These are phyloP conservation scores for Byssoonygena ceratinophila DNA, from an alignment of 2,329 filamentous ascomycete species.

Conservation along the genomic window DNA sequence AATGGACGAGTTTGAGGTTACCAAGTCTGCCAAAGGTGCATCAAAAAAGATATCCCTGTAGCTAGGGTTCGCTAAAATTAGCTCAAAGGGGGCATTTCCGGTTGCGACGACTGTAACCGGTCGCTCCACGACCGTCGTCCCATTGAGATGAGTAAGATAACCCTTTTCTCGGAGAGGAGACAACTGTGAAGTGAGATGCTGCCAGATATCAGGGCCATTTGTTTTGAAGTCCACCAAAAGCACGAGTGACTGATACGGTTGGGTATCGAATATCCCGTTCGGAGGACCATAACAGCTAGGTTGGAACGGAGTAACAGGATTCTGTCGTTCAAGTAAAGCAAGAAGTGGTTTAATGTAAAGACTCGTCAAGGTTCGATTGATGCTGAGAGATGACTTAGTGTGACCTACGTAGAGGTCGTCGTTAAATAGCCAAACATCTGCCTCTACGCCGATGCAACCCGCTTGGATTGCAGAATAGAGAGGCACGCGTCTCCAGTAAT, in stretches of 20 bases:
- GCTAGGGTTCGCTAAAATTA: slow-evolving; percentile 37
- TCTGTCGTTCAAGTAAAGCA: slow-evolving; percentile 41
- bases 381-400: slow-evolving; percentile 38
- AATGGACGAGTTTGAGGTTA: slow-evolving; percentile 22
- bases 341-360: slow-evolving; percentile 47
- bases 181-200: slow-evolving; percentile 35
- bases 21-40: slow-evolving; percentile 38
- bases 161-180: slow-evolving; percentile 39
- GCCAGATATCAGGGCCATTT: slow-evolving; percentile 30
- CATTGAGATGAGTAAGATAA: slow-evolving; percentile 45
- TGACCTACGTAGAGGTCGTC: slow-evolving; percentile 48
- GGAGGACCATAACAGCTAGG: slow-evolving; percentile 22
- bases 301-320: slow-evolving; percentile 34
- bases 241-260: slow-evolving; percentile 41
- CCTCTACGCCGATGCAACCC: slow-evolving; percentile 48
- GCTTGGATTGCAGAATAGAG: slow-evolving; percentile 46
- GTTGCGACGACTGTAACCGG: slow-evolving; percentile 46
- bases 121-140: slow-evolving; percentile 31
- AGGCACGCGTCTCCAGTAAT: slow-evolving; percentile 48
- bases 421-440: slow-evolving; percentile 47
- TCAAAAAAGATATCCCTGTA: slow-evolving; percentile 49
- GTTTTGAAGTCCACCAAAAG: slow-evolving; percentile 46
- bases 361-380: slow-evolving; percentile 39
- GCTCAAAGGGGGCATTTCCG: slow-evolving; percentile 43
- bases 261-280: slow-evolving; percentile 43